Percentiles rank a stretch among this genome's conserved stretches.
These are phyloP conservation scores for Alternaria sp. DNA, from an alignment of 2,329 filamentous ascomycete genomes.

Conservation along the genomic window DNA sequence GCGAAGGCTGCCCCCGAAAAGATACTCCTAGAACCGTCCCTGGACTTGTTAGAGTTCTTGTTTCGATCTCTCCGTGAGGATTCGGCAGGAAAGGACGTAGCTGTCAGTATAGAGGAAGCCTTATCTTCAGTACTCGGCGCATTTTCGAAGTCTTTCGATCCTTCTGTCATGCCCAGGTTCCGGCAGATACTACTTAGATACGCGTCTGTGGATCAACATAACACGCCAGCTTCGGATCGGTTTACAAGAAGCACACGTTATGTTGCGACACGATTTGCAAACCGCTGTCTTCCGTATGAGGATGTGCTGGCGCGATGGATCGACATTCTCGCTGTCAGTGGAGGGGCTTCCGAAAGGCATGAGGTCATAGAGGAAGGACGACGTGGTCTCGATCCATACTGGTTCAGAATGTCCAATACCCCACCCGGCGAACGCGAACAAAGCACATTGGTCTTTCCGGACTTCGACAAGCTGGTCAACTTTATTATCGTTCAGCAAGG, in stretches of 20 bases:
- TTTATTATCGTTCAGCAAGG: slow-evolving; percentile 53
- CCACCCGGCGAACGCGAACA: slow-evolving; percentile 33
- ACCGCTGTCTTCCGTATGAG: slow-evolving; percentile 80
- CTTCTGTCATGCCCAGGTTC: slow-evolving; percentile 49
- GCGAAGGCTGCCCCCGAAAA: slow-evolving; percentile 69
- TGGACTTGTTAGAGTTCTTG: slow-evolving; percentile 73
- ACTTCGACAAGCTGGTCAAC: slow-evolving; percentile 53
- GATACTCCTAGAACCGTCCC: slow-evolving; percentile 58
- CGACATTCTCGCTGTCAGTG: slow-evolving; percentile 79
- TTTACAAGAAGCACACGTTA: slow-evolving; percentile 70
- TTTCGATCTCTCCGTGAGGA: slow-evolving; percentile 85
- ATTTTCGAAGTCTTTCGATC: slow-evolving; percentile 56
- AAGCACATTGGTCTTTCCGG: slow-evolving; percentile 44
- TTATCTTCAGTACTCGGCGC: slow-evolving; percentile 77
- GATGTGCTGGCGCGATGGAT: slow-evolving; percentile 87
- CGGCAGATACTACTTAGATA: slow-evolving; percentile 44
- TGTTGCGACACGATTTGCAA: slow-evolving; percentile 86
- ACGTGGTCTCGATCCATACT: slow-evolving; percentile 83
- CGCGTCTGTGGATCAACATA: slow-evolving; percentile 23
- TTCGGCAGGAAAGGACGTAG: slow-evolving; percentile 72
- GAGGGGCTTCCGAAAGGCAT: slow-evolving; percentile 70
- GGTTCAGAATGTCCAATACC: slow-evolving; percentile 68
- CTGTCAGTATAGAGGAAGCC: slow-evolving; percentile 87
- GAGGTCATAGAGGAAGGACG: slow-evolving; percentile 90
- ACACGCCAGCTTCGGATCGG: slow-evolving; percentile 48